Evolutionary conservation across 176 grass and related monocot genomes (phyloP).

Genomic region (Ensete ventricosum): DNA sequence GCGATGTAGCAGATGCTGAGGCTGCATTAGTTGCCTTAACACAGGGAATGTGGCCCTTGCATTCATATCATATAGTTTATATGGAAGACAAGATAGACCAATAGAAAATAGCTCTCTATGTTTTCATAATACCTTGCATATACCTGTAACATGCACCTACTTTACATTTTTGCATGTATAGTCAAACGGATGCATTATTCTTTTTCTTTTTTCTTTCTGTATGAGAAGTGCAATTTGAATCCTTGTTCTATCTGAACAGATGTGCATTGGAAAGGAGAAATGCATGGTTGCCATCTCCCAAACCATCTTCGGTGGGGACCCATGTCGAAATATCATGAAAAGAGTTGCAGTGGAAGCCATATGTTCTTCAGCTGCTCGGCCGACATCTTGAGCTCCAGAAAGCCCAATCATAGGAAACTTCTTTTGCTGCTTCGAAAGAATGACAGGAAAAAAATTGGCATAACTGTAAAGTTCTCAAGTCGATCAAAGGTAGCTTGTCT

Average conservation of each 20-base stretch:
- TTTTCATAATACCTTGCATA: too few species aligned
- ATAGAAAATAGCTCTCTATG: too few species aligned
- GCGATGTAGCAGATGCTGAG: too few species aligned
- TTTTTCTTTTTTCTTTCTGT: conserved; percentile 9
- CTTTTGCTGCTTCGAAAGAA: background rate
- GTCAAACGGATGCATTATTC: too few species aligned
- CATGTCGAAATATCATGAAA: conserved; percentile 66
- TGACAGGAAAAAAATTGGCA: background rate
- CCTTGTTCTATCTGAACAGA: conserved; percentile 35
- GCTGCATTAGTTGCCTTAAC: too few species aligned
- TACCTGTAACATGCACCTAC: too few species aligned
- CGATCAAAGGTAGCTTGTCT: background rate
- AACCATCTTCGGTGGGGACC: conserved; percentile 48
- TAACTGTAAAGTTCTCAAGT: background rate
- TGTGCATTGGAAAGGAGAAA: conserved; percentile 66
- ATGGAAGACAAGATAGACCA: too few species aligned
- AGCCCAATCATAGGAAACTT: background rate
- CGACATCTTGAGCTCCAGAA: background rate
- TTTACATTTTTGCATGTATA: too few species aligned
- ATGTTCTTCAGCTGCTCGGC: conserved; percentile 39
- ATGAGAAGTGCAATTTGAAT: background rate
- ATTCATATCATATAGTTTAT: too few species aligned
- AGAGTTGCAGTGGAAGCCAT: conserved; percentile 76
- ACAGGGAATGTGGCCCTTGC: too few species aligned
- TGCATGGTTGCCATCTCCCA: conserved; percentile 64